phyloP scores from a whole-genome alignment of 1,139 yeast species.

The Candida tropicalis region DNA sequence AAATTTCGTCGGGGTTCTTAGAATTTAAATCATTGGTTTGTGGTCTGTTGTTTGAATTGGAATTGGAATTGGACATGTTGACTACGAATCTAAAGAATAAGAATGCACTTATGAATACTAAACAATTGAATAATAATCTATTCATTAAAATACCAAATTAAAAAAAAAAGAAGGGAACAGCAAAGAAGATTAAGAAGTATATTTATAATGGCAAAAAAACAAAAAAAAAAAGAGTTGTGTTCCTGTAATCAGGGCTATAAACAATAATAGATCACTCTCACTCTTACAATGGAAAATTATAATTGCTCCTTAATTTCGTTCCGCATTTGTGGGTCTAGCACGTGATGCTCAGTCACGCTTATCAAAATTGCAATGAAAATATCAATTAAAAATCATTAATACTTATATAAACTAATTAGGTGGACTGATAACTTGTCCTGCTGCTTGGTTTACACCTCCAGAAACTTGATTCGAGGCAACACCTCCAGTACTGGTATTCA shows the following conservation, averaged over 20 bases:
- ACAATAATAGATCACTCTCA: too few species aligned
- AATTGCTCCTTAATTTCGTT: neutral
- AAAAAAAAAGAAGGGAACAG: neutral
- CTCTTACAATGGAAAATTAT: neutral
- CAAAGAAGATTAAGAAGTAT: neutral
- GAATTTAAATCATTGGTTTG: slow-evolving; percentile 17
- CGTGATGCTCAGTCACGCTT: neutral
- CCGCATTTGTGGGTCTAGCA: neutral
- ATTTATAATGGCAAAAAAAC: neutral
- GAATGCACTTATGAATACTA: slow-evolving; percentile 13
- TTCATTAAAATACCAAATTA: slow-evolving; percentile 15
- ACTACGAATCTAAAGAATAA: slow-evolving; percentile 11
- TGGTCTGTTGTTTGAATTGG: slow-evolving; percentile 5
- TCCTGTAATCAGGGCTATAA: too few species aligned
- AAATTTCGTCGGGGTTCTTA: slow-evolving; percentile 26
- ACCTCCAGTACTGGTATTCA: slow-evolving; percentile 52
- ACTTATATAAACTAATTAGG: neutral
- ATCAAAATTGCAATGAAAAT: neutral
- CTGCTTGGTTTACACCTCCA: neutral
- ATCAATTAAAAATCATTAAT: too few species aligned
- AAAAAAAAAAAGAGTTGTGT: neutral
- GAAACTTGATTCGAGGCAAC: slow-evolving; percentile 15
- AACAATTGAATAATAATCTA: slow-evolving; percentile 13
- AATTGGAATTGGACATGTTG: slow-evolving; percentile 7
- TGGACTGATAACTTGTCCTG: slow-evolving; percentile 1